A percentile compares a stretch with the other conserved stretches of the same genome.
phyloP scores from a whole-genome alignment of 2,329 filamentous ascomycete species.

The Xylariaceae sp. region DNA sequence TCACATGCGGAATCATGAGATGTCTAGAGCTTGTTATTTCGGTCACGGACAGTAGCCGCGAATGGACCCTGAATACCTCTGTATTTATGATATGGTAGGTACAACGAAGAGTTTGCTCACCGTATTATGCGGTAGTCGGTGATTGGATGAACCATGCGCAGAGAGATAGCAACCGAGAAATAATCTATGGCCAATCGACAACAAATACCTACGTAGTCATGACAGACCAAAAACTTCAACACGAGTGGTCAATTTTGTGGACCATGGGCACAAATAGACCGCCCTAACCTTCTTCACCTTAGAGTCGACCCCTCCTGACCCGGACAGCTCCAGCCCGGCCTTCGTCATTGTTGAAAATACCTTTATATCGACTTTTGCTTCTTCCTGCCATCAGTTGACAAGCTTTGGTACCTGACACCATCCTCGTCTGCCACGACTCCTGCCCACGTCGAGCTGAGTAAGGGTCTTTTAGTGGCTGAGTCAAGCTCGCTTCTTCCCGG shows the following conservation, averaged over 20 bases:
- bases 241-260: neutral
- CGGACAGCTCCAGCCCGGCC: no score
- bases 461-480: slow-evolving; percentile 8
- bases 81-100: no score
- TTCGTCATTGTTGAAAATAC: neutral
- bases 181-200: neutral
- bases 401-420: neutral
- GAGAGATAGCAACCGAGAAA: no score
- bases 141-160: no score
- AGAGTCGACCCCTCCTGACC: no score
- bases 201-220: neutral
- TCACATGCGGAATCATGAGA: no score
- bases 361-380: neutral
- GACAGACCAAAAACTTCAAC: neutral
- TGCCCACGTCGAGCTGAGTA: slow-evolving; percentile 11
- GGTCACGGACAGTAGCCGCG: no score
- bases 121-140: neutral
- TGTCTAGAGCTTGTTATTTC: no score
- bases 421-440: neutral
- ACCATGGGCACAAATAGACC: neutral
- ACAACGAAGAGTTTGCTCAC: neutral
- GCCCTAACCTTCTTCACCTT: neutral
- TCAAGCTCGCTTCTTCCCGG: neutral
- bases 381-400: neutral
- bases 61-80: no score